Evolutionary conservation across 805 yeast species (phyloP).

Genomic region (Sugiyamaella smithiae): DNA sequence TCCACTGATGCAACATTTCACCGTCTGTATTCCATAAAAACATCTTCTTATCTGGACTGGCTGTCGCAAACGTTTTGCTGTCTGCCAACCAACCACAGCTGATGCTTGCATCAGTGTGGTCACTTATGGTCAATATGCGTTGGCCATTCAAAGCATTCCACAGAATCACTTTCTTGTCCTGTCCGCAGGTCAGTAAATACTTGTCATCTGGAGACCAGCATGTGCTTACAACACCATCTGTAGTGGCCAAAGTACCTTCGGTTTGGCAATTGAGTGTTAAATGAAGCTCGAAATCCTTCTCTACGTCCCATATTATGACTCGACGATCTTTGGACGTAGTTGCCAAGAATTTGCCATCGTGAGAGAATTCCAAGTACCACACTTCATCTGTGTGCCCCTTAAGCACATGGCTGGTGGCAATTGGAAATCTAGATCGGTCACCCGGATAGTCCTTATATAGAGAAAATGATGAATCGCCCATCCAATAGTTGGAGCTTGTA

Average conservation of each 20-base stretch:
- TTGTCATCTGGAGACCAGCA: conserved; percentile 76
- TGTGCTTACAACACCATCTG: conserved; percentile 47
- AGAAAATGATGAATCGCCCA: conserved; percentile 26
- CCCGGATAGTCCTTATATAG: conserved; percentile 39
- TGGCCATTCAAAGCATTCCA: conserved; percentile 56
- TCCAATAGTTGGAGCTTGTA: conserved; percentile 31
- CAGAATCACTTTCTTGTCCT: conserved; percentile 65
- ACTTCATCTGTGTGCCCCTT: conserved; percentile 66
- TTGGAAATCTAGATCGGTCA: conserved; percentile 28
- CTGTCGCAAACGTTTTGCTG: conserved; percentile 56
- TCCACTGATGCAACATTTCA: conserved; percentile 32
- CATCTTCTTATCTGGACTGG: conserved; percentile 72
- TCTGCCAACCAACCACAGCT: conserved; percentile 71
- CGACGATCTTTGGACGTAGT: conserved; percentile 69
- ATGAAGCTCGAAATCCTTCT: conserved; percentile 33
- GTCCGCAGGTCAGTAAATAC: conserved; percentile 64
- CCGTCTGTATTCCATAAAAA: conserved; percentile 42
- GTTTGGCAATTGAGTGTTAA: conserved; percentile 20
- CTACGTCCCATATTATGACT: conserved; percentile 63
- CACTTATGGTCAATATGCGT: conserved; percentile 24
- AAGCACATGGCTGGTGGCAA: conserved; percentile 45
- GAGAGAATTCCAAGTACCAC: conserved; percentile 79
- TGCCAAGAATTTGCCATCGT: conserved; percentile 72
- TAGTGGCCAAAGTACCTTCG: conserved; percentile 24
- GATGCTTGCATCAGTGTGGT: conserved; percentile 35